phyloP scores from a whole-genome alignment of 805 yeast genomes.

The Cyberlindnera nakhonratchasimensis region DNA sequence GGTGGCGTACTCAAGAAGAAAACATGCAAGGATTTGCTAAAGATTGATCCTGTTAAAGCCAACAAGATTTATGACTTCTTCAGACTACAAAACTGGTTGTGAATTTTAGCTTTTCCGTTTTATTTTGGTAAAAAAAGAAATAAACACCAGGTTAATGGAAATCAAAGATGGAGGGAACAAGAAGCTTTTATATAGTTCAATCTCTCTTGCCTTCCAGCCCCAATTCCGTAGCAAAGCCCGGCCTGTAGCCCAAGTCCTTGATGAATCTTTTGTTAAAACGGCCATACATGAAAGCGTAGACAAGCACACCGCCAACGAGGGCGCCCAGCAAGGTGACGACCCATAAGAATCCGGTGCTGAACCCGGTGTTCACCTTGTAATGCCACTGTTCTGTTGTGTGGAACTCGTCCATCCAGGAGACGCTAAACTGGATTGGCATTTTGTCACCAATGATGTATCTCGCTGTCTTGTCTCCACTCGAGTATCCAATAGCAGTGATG shows the following conservation, averaged over 20 bases:
- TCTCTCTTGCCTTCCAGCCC: constrained; percentile 21
- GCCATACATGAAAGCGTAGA: constrained; percentile 18
- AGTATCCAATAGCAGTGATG: constrained; percentile 50
- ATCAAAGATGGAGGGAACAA: background rate
- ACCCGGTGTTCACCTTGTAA: constrained; percentile 13
- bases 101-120: background rate
- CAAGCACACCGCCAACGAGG: constrained; percentile 9
- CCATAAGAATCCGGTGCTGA: constrained; percentile 1
- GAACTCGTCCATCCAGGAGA: constrained; percentile 46
- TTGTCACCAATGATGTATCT: constrained; percentile 64
- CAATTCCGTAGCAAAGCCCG: constrained; percentile 19
- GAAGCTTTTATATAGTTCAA: background rate
- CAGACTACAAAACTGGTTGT: constrained; percentile 84
- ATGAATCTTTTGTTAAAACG: constrained; percentile 19
- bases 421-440: constrained; percentile 53
- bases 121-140: background rate
- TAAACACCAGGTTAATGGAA: background rate
- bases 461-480: constrained; percentile 52
- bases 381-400: constrained; percentile 12
- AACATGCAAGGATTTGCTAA: constrained; percentile 77
- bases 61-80: constrained; percentile 90
- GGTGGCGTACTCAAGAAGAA: constrained; percentile 83
- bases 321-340: constrained; percentile 1
- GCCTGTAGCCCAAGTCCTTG: constrained; percentile 21
- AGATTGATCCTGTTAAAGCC: constrained; percentile 84